These are phyloP conservation scores for Yarrowia sp. DNA, from an alignment of 805 yeast species.

Conservation along the genomic window DNA sequence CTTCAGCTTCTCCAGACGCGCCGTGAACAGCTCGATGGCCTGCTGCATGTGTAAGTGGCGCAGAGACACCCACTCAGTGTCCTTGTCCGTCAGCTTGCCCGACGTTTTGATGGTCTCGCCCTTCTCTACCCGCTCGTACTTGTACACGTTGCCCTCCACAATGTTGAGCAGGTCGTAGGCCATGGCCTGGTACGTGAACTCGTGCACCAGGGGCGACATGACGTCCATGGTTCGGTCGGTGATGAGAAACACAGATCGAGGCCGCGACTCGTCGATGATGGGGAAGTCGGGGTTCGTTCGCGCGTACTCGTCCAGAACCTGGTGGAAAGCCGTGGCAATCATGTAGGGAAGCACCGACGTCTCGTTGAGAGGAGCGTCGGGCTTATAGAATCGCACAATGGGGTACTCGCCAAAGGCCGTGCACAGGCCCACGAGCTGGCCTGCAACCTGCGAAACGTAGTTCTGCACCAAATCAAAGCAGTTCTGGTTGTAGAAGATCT, in stretches of 20 bases:
- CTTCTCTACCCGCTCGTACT: constrained; percentile 45
- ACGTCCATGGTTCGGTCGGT: constrained; percentile 83
- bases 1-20: constrained; percentile 61
- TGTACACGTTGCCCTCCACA: constrained; percentile 49
- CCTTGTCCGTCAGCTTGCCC: constrained; percentile 59
- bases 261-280: constrained; percentile 45
- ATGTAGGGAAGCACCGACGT: constrained; percentile 63
- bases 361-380: constrained; percentile 37
- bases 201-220: constrained; percentile 81
- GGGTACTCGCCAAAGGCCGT: constrained; percentile 86
- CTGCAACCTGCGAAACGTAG: constrained; percentile 59
- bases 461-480: constrained; percentile 61
- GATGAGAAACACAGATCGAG: constrained; percentile 70
- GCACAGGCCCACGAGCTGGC: constrained; percentile 67
- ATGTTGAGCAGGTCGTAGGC: constrained; percentile 68
- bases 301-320: constrained; percentile 70
- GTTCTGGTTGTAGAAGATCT: constrained; percentile 64
- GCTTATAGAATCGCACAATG: constrained; percentile 67
- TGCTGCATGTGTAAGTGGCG: constrained; percentile 75
- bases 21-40: constrained; percentile 59
- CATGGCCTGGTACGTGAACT: constrained; percentile 89
- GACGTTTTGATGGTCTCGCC: constrained; percentile 36
- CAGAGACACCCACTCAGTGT: constrained; percentile 67
- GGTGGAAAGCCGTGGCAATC: constrained; percentile 71
- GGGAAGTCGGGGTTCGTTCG: constrained; percentile 64